A percentile compares a stretch with the other conserved stretches of the same genome.
Evolutionary conservation across 768 basidiomycete genomes (phyloP).

Genomic region (Serpula lacrymans): DNA sequence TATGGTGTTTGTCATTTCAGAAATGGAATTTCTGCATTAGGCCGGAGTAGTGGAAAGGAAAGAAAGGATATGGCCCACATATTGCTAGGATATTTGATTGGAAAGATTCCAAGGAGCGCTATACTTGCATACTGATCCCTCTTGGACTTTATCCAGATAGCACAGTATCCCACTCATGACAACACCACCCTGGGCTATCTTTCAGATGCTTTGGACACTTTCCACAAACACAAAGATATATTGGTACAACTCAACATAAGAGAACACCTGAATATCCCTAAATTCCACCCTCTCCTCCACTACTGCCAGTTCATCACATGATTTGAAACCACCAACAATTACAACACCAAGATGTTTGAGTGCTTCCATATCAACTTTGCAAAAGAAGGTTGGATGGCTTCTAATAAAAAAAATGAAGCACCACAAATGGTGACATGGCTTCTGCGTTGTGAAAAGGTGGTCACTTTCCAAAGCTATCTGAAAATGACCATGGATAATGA

Average conservation of each 20-base stretch:
- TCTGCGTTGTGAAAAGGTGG: slow-evolving; percentile 8
- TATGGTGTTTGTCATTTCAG: slow-evolving; percentile 5
- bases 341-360: slow-evolving; percentile 18
- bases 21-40: slow-evolving; percentile 5
- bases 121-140: slow-evolving; percentile 6
- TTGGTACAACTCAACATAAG: slow-evolving; percentile 11
- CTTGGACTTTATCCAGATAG: slow-evolving; percentile 30
- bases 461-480: too few relatives aligned
- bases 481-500: too few relatives aligned
- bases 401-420: slow-evolving; percentile 24
- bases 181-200: slow-evolving; percentile 10
- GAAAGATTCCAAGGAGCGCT: not conserved
- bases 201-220: slow-evolving; percentile 7
- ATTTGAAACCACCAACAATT: slow-evolving; percentile 6
- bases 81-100: slow-evolving; percentile 7
- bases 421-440: slow-evolving; percentile 17
- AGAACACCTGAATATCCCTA: slow-evolving; percentile 21
- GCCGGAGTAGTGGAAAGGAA: slow-evolving; percentile 7
- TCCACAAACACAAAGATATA: slow-evolving; percentile 17
- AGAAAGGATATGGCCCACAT: slow-evolving; percentile 9
- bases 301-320: slow-evolving; percentile 6
- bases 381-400: slow-evolving; percentile 17
- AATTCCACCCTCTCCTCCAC: slow-evolving; percentile 22
- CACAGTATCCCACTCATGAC: slow-evolving; percentile 10
- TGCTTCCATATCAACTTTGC: slow-evolving; percentile 17